A percentile compares a stretch with the other conserved stretches of the same genome.
These are phyloP conservation scores for Effrenium voratum DNA, from an alignment of 73 alveolate genomes.

Conservation along the genomic window DNA sequence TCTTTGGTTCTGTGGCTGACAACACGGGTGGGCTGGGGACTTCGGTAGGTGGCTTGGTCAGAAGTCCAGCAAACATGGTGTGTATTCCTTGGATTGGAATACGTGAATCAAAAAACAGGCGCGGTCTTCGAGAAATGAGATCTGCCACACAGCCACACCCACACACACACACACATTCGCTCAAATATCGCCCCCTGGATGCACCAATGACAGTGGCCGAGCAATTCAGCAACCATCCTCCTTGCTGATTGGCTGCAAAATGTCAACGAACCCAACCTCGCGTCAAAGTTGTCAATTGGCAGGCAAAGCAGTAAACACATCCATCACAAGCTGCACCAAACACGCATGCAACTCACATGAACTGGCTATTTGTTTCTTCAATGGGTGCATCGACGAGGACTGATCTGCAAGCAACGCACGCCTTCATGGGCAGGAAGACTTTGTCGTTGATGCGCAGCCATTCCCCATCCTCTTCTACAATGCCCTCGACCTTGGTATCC, in stretches of 20 bases:
- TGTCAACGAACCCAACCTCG: slow-evolving; percentile 49
- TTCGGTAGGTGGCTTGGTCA: no score
- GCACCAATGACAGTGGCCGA: neutral
- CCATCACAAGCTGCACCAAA: neutral
- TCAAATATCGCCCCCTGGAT: no score
- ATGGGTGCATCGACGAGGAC: no score
- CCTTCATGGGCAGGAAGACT: slow-evolving; percentile 70
- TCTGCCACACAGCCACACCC: no score
- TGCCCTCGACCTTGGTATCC: slow-evolving; percentile 36
- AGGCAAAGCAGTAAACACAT: neutral
- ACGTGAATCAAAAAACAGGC: no score
- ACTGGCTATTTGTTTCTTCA: neutral
- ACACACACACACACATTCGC: no score
- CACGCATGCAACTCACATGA: neutral
- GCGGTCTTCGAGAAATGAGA: no score
- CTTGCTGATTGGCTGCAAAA: slow-evolving; percentile 66
- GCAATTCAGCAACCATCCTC: slow-evolving; percentile 1
- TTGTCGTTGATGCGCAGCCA: slow-evolving; percentile 55
- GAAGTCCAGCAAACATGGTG: no score
- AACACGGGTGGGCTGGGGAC: no score
- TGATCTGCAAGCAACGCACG: neutral
- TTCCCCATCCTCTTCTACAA: slow-evolving; percentile 53
- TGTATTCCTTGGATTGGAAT: no score
- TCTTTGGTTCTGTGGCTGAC: no score
- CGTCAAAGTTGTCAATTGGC: neutral